phyloP scores from a whole-genome alignment of 2,329 filamentous ascomycete genomes.

The Colletotrichum tanaceti region DNA sequence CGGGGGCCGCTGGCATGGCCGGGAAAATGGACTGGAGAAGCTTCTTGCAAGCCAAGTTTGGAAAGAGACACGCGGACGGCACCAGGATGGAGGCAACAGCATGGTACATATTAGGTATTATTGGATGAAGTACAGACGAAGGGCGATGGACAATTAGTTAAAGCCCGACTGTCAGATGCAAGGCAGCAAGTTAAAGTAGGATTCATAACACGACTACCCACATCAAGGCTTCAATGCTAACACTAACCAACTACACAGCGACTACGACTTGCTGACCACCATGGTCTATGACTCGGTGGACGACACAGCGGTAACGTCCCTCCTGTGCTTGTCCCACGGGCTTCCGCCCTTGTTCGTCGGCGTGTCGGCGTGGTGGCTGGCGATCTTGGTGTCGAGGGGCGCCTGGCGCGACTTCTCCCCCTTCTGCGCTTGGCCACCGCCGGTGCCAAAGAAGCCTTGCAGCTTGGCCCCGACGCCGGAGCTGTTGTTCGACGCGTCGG shows the following conservation, averaged over 20 bases:
- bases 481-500: not conserved
- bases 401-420: conserved; percentile 29
- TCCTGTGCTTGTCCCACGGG: conserved; percentile 38
- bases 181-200: too few relatives aligned
- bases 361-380: conserved; percentile 36
- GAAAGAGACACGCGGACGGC: too few relatives aligned
- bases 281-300: conserved; percentile 8
- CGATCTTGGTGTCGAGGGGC: conserved; percentile 35
- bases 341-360: conserved; percentile 40
- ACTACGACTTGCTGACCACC: too few relatives aligned
- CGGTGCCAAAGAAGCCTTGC: conserved; percentile 44
- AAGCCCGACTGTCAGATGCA: too few relatives aligned
- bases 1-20: conserved; percentile 69
- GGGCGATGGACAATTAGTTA: too few relatives aligned
- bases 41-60: conserved; percentile 55
- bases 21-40: conserved; percentile 63
- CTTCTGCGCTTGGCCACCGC: conserved; percentile 37
- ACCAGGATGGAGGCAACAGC: conserved; percentile 61
- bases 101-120: too few relatives aligned
- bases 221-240: not conserved
- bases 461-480: conserved; percentile 30
- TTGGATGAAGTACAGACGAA: too few relatives aligned
- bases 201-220: not conserved
- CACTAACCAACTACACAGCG: fast-evolving
- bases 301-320: conserved; percentile 31